phyloP scores from a whole-genome alignment of 768 basidiomycete species.

The Hericium coralloides region DNA sequence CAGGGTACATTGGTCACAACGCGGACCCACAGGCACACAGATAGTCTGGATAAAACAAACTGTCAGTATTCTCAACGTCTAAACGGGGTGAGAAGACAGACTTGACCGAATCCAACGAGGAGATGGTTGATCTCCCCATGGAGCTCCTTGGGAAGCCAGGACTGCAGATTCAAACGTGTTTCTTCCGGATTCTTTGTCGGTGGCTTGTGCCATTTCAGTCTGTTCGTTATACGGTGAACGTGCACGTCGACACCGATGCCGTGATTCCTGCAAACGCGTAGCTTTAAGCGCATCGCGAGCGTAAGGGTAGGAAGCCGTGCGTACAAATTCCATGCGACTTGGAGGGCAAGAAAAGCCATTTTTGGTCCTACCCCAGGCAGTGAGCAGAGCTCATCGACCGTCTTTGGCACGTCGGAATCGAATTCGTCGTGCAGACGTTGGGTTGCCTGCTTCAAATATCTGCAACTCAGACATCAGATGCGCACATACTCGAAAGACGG shows the following conservation, averaged over 20 bases:
- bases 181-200: constrained; percentile 83
- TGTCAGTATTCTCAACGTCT: not conserved
- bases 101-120: constrained; percentile 84
- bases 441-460: constrained; percentile 72
- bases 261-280: constrained; percentile 44
- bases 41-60: constrained; percentile 37
- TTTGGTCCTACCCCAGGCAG: constrained; percentile 92
- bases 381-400: constrained; percentile 79
- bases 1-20: constrained; percentile 56
- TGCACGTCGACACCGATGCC: constrained; percentile 97
- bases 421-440: constrained; percentile 61
- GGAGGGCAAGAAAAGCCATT: constrained; percentile 85
- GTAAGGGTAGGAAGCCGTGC: constrained; percentile 15
- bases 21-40: constrained; percentile 56
- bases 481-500: not conserved
- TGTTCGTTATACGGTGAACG: constrained; percentile 91
- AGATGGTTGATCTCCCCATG: constrained; percentile 71
- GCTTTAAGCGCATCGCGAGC: not conserved
- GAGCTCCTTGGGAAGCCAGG: constrained; percentile 71
- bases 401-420: constrained; percentile 79
- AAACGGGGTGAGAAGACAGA: constrained; percentile 18
- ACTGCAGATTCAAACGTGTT: constrained; percentile 74
- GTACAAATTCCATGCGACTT: constrained; percentile 78
- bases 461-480: constrained; percentile 18
- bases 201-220: constrained; percentile 85